A percentile compares a stretch with the other conserved stretches of the same genome.
These are phyloP conservation scores for Podila horticola DNA, from an alignment of 192 early-diverging fungal species.

Conservation along the genomic window DNA sequence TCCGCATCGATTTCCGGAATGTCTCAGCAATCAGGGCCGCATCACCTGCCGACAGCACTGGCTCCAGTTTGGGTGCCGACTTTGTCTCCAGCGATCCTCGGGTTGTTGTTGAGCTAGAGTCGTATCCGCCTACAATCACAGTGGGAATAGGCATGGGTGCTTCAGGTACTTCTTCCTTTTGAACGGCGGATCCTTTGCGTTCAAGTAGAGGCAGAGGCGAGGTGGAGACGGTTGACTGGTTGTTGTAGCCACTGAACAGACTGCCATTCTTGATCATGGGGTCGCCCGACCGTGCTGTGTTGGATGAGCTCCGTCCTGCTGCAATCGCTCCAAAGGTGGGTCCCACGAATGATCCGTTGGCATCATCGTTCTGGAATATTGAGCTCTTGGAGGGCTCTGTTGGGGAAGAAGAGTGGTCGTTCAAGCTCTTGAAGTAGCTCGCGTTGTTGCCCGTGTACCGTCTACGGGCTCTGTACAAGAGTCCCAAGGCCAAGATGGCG, in stretches of 20 bases:
- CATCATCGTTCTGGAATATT: conserved; percentile 22
- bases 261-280: conserved; percentile 27
- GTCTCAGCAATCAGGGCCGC: conserved; percentile 48
- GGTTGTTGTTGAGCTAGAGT: neutral
- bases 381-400: conserved; percentile 22
- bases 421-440: conserved; percentile 29
- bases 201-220: conserved; percentile 20
- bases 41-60: conserved; percentile 20
- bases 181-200: conserved; percentile 14
- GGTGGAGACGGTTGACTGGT: neutral
- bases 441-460: conserved; percentile 18
- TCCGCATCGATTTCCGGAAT: conserved; percentile 47
- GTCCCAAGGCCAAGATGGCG: conserved; percentile 21
- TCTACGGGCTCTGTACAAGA: conserved; percentile 22
- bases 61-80: neutral
- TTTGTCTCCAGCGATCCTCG: neutral
- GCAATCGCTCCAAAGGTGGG: conserved; percentile 8
- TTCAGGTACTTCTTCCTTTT: neutral
- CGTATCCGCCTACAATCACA: neutral
- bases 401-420: conserved; percentile 32
- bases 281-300: conserved; percentile 37
- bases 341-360: neutral
- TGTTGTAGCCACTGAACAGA: neutral
- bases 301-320: conserved; percentile 31
- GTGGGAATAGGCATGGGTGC: neutral